Percentiles rank a stretch among this genome's conserved stretches.
These are phyloP conservation scores for Clitoria ternatea DNA, from an alignment of 306 rosid species.

Conservation along the genomic window DNA sequence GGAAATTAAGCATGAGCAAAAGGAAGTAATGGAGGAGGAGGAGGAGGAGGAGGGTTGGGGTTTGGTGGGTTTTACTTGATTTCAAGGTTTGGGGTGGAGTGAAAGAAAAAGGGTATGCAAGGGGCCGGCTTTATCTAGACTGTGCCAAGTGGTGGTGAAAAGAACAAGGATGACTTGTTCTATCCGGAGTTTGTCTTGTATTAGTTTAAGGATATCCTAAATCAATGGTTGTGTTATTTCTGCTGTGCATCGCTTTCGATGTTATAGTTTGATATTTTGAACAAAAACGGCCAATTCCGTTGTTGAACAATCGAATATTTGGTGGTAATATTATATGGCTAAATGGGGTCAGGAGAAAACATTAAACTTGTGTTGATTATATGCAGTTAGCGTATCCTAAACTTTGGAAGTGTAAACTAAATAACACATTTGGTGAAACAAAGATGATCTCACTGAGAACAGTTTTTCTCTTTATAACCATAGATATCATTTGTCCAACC, in stretches of 20 bases:
- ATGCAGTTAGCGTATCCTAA: no score
- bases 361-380: no score
- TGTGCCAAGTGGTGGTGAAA: conserved; percentile 68
- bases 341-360: no score
- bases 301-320: not conserved
- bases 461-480: no score
- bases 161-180: conserved; percentile 77
- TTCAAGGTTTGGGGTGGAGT: not conserved
- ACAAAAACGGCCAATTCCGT: not conserved
- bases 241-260: conserved; percentile 31
- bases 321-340: no score
- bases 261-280: not conserved
- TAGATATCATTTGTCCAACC: no score
- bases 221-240: conserved; percentile 12
- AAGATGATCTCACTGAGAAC: no score
- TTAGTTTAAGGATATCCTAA: not conserved
- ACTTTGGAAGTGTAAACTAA: no score
- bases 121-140: conserved; percentile 53
- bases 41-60: conserved; percentile 23
- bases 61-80: not conserved
- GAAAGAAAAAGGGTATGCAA: not conserved
- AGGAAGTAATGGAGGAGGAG: conserved; percentile 17
- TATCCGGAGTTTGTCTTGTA: conserved; percentile 41
- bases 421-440: no score
- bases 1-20: not conserved